A percentile compares a stretch with the other conserved stretches of the same genome.
phyloP scores from a whole-genome alignment of 1,284 basidiomycete genomes.

The Takashimella tepidaria region DNA sequence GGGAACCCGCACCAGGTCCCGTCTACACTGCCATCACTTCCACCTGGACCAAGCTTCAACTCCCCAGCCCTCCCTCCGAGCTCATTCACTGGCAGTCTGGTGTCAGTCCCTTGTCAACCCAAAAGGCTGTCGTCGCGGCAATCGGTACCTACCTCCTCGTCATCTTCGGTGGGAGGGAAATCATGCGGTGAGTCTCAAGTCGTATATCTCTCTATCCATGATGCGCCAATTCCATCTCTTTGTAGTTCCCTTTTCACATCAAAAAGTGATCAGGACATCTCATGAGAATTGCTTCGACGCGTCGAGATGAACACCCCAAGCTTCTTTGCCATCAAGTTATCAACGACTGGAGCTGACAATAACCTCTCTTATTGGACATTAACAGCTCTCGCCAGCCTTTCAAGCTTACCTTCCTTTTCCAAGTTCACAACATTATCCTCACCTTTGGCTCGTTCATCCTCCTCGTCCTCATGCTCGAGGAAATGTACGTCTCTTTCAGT shows the following conservation, averaged over 20 bases:
- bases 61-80: constrained; percentile 32
- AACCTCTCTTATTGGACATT: too few species aligned
- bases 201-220: too few species aligned
- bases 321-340: too few species aligned
- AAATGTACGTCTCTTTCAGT: constrained; percentile 55
- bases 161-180: constrained; percentile 78
- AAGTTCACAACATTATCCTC: constrained; percentile 85
- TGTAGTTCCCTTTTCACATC: not conserved
- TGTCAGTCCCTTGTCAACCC: constrained; percentile 70
- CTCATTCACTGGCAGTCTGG: constrained; percentile 42
- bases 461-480: constrained; percentile 81
- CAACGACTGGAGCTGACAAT: too few species aligned
- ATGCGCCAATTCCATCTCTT: too few species aligned
- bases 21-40: constrained; percentile 34
- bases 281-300: too few species aligned
- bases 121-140: constrained; percentile 62
- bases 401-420: constrained; percentile 82
- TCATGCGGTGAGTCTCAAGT: constrained; percentile 66
- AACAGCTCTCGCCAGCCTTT: constrained; percentile 58
- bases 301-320: too few species aligned
- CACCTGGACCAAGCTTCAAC: constrained; percentile 25
- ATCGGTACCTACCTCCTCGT: constrained; percentile 76
- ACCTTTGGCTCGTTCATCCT: constrained; percentile 75
- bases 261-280: constrained; percentile 1
- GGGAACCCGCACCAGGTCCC: constrained; percentile 36